Evolutionary conservation across 225 moss, liverwort and hornwort genomes (phyloP).

Genomic region (Pseudoscleropodium purum): DNA sequence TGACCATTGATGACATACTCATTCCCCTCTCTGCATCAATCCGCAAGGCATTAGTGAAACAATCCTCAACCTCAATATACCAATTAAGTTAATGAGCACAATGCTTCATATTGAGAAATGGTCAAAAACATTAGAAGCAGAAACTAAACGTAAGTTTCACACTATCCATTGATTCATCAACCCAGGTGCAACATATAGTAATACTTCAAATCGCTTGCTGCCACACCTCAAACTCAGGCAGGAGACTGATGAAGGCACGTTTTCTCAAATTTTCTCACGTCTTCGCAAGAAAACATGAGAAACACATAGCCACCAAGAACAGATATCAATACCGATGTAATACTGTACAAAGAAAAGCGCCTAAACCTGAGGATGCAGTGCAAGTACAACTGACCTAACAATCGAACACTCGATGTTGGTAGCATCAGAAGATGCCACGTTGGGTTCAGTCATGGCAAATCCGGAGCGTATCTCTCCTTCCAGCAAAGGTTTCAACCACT

Average conservation of each 20-base stretch:
- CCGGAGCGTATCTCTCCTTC: slow-evolving; percentile 94
- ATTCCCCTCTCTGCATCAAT: slow-evolving; percentile 49
- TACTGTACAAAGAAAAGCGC: background rate
- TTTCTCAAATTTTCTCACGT: background rate
- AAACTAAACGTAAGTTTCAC: background rate
- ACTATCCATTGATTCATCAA: background rate
- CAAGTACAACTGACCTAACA: slow-evolving; percentile 34
- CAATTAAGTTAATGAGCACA: background rate
- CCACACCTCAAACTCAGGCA: background rate
- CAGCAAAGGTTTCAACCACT: slow-evolving; percentile 86
- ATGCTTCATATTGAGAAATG: background rate
- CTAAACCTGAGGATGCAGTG: background rate
- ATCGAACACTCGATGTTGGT: slow-evolving; percentile 97
- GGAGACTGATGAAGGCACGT: background rate
- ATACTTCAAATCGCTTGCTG: background rate
- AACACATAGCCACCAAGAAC: background rate
- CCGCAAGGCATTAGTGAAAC: background rate
- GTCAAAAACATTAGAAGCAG: background rate
- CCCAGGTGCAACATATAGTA: background rate
- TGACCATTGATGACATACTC: slow-evolving; percentile 91
- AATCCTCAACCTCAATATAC: background rate
- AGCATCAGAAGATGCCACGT: slow-evolving; percentile 96
- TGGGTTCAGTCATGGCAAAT: slow-evolving; percentile 99
- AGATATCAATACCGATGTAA: background rate
- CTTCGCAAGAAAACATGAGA: background rate